phyloP scores from a whole-genome alignment of 2,329 filamentous ascomycete genomes.

The Phoma sp. region DNA sequence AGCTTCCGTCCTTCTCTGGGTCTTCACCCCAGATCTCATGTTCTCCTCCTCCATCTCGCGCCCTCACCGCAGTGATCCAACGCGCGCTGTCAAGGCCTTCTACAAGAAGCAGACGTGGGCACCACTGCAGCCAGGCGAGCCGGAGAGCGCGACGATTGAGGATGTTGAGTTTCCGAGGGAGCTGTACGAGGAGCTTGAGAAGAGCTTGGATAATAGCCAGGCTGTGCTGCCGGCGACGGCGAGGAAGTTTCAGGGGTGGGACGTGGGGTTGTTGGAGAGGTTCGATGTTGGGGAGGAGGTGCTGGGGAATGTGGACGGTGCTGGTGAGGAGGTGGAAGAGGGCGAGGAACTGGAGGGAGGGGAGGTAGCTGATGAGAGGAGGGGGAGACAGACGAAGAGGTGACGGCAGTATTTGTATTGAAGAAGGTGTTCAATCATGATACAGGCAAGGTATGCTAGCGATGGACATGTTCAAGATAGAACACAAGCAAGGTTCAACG shows the following conservation, averaged over 20 bases:
- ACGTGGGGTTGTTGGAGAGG: slow-evolving; percentile 67
- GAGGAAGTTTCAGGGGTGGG: slow-evolving; percentile 69
- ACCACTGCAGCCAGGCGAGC: slow-evolving; percentile 36
- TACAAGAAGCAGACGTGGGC: slow-evolving; percentile 51
- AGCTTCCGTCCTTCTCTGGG: slow-evolving; percentile 57
- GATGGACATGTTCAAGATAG: no score
- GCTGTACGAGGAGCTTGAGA: slow-evolving; percentile 56
- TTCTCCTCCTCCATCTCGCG: slow-evolving; percentile 57
- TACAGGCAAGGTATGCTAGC: no score
- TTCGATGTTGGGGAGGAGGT: slow-evolving; percentile 48
- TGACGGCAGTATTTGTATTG: background rate
- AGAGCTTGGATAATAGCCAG: slow-evolving; percentile 58
- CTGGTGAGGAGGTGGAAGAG: background rate
- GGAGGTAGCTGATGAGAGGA: background rate
- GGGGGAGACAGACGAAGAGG: slow-evolving; percentile 4
- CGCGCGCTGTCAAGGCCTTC: slow-evolving; percentile 64
- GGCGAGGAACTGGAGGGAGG: background rate
- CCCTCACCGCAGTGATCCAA: slow-evolving; percentile 42
- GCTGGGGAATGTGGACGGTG: slow-evolving; percentile 1
- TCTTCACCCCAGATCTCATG: slow-evolving; percentile 65
- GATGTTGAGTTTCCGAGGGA: slow-evolving; percentile 60
- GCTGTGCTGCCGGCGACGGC: slow-evolving; percentile 62
- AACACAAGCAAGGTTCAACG: no score
- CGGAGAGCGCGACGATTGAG: slow-evolving; percentile 54
- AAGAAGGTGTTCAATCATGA: no score